These are phyloP conservation scores for Eucalyptus regnans DNA, from an alignment of 345 rosid genomes.

Conservation along the genomic window DNA sequence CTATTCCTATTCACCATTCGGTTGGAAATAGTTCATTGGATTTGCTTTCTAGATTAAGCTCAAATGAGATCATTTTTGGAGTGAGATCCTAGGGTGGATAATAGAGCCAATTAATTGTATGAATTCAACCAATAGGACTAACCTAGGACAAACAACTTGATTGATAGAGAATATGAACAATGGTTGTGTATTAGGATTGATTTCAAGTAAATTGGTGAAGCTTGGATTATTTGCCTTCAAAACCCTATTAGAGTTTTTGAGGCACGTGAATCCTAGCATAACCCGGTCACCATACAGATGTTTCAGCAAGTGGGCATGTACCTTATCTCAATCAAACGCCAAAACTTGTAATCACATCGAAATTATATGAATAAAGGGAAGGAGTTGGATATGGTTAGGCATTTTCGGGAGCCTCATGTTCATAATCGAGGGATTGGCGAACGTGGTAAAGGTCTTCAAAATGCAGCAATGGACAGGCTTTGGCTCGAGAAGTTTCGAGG, in stretches of 20 bases:
- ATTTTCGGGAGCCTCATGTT: slow-evolving; percentile 40
- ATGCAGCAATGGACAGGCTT: slow-evolving; percentile 40
- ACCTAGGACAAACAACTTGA: background rate
- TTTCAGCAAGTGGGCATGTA: background rate
- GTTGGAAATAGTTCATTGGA: background rate
- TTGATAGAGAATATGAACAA: background rate
- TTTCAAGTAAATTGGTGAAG: background rate
- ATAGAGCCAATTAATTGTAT: background rate
- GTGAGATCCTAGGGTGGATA: background rate
- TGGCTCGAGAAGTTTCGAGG: slow-evolving; percentile 71
- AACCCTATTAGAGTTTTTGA: background rate
- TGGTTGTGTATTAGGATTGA: background rate
- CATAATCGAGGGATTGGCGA: slow-evolving; percentile 45
- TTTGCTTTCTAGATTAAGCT: background rate
- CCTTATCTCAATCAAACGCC: background rate
- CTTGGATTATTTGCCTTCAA: background rate
- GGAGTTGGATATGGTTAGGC: slow-evolving; percentile 47
- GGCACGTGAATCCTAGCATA: background rate
- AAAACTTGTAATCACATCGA: background rate
- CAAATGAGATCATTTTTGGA: background rate
- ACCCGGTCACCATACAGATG: background rate
- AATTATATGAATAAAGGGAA: slow-evolving; percentile 18
- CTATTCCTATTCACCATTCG: background rate
- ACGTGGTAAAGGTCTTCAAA: slow-evolving; percentile 66
- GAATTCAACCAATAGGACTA: background rate